Evolutionary conservation across 2,329 filamentous ascomycete species (phyloP).

Genomic region (Talaromyces sp.): DNA sequence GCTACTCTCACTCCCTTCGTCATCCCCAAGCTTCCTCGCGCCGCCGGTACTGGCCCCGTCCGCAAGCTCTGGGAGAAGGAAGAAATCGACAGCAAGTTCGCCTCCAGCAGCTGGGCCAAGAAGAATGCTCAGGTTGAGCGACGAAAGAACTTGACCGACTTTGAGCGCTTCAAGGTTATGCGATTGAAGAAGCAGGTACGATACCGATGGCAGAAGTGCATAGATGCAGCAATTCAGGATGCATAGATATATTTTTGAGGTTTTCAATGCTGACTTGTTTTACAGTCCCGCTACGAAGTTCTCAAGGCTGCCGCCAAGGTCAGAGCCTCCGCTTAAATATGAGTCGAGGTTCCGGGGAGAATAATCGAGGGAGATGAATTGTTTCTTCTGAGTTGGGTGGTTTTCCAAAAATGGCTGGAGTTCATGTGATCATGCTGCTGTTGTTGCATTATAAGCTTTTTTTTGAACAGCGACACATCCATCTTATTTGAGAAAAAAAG

Average conservation of each 20-base stretch:
- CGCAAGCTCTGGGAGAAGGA: constrained; percentile 88
- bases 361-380: constrained; percentile 36
- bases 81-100: constrained; percentile 91
- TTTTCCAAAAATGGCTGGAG: constrained; percentile 29
- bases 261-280: constrained; percentile 21
- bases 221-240: not conserved
- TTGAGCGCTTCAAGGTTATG: constrained; percentile 99
- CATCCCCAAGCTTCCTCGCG: constrained; percentile 81
- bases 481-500: constrained; percentile 27
- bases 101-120: constrained; percentile 90
- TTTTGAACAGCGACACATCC: constrained; percentile 36
- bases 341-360: constrained; percentile 5
- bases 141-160: constrained; percentile 91
- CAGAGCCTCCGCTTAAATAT: constrained; percentile 70
- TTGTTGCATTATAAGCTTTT: constrained; percentile 37
- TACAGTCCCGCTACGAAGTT: constrained; percentile 83
- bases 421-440: constrained; percentile 39
- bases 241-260: not conserved
- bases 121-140: constrained; percentile 80
- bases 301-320: constrained; percentile 94
- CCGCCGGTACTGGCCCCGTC: constrained; percentile 75
- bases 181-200: constrained; percentile 96
- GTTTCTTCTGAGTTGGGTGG: constrained; percentile 36
- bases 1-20: constrained; percentile 86
- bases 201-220: not conserved